phyloP scores from a whole-genome alignment of 768 basidiomycete species.

The Cystofilobasidium ferigula region DNA sequence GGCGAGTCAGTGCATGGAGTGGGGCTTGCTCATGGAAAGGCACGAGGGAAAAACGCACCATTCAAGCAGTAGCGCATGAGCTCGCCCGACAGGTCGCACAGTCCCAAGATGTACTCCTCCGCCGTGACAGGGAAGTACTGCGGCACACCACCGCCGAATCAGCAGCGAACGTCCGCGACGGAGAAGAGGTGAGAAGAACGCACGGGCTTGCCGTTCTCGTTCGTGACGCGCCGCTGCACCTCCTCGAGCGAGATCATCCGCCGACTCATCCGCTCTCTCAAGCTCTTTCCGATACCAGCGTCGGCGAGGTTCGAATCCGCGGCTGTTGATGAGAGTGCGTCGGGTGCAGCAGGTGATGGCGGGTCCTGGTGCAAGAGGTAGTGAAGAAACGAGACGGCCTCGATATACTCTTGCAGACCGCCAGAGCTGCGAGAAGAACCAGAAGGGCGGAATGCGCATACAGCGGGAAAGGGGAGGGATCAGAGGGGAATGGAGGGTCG shows the following conservation, averaged over 20 bases:
- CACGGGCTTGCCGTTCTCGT: constrained; percentile 55
- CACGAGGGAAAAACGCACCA: constrained; percentile 39
- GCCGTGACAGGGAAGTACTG: constrained; percentile 67
- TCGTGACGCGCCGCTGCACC: constrained; percentile 56
- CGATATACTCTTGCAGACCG: constrained; percentile 88
- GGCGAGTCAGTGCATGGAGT: neutral
- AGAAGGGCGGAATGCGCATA: constrained; percentile 19
- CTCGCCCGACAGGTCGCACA: constrained; percentile 92
- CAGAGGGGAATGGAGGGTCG: no score
- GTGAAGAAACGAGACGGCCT: constrained; percentile 77
- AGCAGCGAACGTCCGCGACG: no score
- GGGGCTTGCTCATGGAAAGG: constrained; percentile 7
- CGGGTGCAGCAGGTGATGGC: neutral
- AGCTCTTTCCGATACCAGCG: no score
- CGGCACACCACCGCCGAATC: neutral
- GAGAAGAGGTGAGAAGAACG: constrained; percentile 32
- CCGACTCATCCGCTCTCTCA: no score
- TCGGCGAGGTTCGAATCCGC: no score
- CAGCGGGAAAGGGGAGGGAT: neutral
- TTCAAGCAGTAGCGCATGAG: constrained; percentile 92
- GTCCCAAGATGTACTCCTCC: constrained; percentile 79
- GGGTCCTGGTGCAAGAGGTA: constrained; percentile 50
- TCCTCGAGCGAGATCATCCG: constrained; percentile 50
- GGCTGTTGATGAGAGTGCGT: no score
- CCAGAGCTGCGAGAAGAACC: constrained; percentile 34